These are phyloP conservation scores for Phytophthora quininea DNA, from an alignment of 352 stramenopile species.

Conservation along the genomic window DNA sequence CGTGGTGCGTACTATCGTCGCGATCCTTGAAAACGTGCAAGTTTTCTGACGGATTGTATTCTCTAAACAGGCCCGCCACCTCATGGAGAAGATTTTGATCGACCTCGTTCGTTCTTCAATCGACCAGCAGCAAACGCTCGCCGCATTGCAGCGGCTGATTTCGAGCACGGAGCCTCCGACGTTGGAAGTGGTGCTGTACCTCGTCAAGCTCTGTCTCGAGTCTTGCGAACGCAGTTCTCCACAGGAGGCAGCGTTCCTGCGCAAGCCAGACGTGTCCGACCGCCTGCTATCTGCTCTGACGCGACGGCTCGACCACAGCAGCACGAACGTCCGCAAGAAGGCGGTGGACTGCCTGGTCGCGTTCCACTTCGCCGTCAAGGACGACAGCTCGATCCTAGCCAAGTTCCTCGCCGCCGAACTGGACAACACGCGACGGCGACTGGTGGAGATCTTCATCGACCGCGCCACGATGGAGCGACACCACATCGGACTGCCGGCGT, in stretches of 20 bases:
- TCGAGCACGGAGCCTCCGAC: constrained; percentile 41
- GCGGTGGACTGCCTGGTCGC: constrained; percentile 71
- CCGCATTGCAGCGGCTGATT: constrained; percentile 47
- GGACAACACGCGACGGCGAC: constrained; percentile 53
- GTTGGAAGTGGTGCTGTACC: constrained; percentile 55
- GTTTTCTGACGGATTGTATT: not conserved
- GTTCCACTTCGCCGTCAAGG: constrained; percentile 60
- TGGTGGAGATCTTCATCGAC: constrained; percentile 83
- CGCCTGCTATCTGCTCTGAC: constrained; percentile 42
- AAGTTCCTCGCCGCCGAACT: constrained; percentile 57
- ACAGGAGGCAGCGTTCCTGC: constrained; percentile 36
- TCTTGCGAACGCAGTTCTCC: constrained; percentile 30
- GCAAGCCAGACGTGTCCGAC: constrained; percentile 34
- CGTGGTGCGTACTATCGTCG: constrained; percentile 35
- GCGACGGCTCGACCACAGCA: constrained; percentile 49
- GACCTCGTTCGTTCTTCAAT: constrained; percentile 38
- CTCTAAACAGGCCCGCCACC: constrained; percentile 44
- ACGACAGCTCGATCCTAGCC: constrained; percentile 46
- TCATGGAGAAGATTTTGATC: constrained; percentile 57
- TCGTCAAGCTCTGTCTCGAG: constrained; percentile 55
- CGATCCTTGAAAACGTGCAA: too few species aligned
- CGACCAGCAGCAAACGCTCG: constrained; percentile 43
- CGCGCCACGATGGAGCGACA: constrained; percentile 54
- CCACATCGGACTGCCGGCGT: constrained; percentile 23
- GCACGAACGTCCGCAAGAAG: constrained; percentile 71